Conservation (phyloP, 768 basidiomycete species). For the Tulasnella sp. region DNA sequence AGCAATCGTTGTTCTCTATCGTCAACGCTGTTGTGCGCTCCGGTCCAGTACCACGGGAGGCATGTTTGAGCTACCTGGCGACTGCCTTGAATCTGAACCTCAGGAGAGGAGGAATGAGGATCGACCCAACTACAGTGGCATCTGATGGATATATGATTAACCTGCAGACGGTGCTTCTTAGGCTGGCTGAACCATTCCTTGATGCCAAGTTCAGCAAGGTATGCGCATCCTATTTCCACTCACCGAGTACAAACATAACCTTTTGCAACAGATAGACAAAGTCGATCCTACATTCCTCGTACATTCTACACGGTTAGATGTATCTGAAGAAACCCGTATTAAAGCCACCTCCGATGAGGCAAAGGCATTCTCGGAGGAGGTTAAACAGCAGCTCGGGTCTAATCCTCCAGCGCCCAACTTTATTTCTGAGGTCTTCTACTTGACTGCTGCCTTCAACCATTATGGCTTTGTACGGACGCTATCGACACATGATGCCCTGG, state of each 20-base stretch:
- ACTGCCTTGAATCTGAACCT: conserved; percentile 68
- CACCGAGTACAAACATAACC: neutral
- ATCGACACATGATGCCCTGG: conserved; percentile 53
- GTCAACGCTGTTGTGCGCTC: conserved; percentile 86
- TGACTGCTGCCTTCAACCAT: conserved; percentile 82
- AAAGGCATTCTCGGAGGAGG: conserved; percentile 55
- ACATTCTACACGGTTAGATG: conserved; percentile 63
- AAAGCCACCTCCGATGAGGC: conserved; percentile 90
- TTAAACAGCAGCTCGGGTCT: neutral
- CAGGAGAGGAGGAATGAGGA: conserved; percentile 89
- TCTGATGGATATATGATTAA: conserved; percentile 93
- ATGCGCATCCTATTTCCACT: neutral
- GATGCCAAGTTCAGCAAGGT: conserved; percentile 88
- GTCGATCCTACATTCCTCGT: conserved; percentile 83
- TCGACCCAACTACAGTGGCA: conserved; percentile 80
- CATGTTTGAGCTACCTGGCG: conserved; percentile 77
- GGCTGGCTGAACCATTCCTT: conserved; percentile 92
- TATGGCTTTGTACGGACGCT: conserved; percentile 82
- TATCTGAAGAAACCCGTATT: conserved; percentile 88
- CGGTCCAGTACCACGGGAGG: conserved; percentile 71
- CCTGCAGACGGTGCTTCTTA: conserved; percentile 71
- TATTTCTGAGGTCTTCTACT: conserved; percentile 91
- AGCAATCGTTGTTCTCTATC: conserved; percentile 77
- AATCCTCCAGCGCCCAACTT: conserved; percentile 76
- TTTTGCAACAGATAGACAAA: conserved; percentile 67